Evolutionary conservation across 352 stramenopile species (phyloP).

Genomic region (Phytopythium vexans): DNA sequence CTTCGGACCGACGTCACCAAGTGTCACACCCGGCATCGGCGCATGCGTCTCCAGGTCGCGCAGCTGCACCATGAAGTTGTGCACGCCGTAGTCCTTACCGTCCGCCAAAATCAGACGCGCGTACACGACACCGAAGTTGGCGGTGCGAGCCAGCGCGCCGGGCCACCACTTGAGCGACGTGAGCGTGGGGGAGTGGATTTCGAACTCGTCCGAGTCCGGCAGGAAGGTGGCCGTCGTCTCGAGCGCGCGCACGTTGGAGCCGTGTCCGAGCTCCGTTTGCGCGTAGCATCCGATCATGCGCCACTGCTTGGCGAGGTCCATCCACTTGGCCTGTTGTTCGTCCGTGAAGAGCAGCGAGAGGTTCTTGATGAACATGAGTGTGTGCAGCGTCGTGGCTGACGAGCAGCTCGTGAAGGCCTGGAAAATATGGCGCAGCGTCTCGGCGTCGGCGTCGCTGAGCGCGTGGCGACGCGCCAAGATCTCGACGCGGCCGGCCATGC

Average conservation of each 20-base stretch:
- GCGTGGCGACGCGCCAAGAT: constrained; percentile 47
- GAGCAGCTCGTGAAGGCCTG: constrained; percentile 57
- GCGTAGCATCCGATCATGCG: constrained; percentile 83
- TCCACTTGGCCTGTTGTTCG: constrained; percentile 67
- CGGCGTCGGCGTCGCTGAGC: constrained; percentile 55
- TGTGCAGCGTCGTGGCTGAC: constrained; percentile 56
- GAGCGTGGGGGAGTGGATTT: constrained; percentile 94
- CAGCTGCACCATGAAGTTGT: constrained; percentile 96
- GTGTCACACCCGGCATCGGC: constrained; percentile 40
- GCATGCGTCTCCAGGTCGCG: constrained; percentile 85
- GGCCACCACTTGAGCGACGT: constrained; percentile 97
- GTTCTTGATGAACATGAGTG: constrained; percentile 78
- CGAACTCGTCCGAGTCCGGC: constrained; percentile 86
- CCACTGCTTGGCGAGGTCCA: constrained; percentile 63
- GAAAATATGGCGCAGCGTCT: too few relatives aligned
- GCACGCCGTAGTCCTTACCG: constrained; percentile 88
- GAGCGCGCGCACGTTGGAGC: constrained; percentile 84
- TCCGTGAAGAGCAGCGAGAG: constrained; percentile 58
- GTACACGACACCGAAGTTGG: constrained; percentile 88
- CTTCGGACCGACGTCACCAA: constrained; percentile 70
- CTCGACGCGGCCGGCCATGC: constrained; percentile 57
- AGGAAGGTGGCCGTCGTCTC: constrained; percentile 96
- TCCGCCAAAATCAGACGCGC: constrained; percentile 86
- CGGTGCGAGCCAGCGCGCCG: constrained; percentile 91
- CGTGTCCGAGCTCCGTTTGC: constrained; percentile 89